These are phyloP conservation scores for Coemansia sp. DNA, from an alignment of 192 early-diverging fungal species.

Conservation along the genomic window DNA sequence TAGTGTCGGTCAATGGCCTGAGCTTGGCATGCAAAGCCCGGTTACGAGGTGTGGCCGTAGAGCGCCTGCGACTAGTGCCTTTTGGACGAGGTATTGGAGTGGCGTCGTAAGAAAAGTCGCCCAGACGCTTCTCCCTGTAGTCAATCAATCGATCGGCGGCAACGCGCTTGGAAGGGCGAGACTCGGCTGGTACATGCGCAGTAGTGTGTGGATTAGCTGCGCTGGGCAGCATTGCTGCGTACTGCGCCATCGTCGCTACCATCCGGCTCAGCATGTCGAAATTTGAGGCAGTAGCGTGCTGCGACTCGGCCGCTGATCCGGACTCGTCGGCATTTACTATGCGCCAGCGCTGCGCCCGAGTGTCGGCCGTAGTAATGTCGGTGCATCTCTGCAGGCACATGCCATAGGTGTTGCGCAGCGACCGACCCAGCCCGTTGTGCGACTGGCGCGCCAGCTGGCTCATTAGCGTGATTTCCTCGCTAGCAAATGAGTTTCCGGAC, in stretches of 20 bases:
- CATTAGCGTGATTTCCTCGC: background rate
- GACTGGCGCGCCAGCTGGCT: background rate
- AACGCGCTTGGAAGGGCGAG: background rate
- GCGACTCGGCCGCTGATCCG: background rate
- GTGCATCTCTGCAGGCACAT: background rate
- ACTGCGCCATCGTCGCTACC: background rate
- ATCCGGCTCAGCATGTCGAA: background rate
- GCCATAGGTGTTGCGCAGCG: background rate
- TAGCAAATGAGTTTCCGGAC: background rate
- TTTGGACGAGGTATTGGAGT: no score
- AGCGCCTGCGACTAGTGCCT: no score
- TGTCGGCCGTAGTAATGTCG: no score
- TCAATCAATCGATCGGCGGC: background rate
- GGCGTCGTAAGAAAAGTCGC: no score
- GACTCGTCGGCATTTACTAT: background rate
- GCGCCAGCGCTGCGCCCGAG: no score
- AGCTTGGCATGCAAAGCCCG: no score
- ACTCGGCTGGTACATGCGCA: no score
- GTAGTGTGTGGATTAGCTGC: no score
- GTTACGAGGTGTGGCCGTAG: no score
- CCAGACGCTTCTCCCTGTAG: no score
- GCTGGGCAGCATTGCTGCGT: background rate
- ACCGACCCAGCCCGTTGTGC: background rate
- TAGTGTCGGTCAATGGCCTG: no score
- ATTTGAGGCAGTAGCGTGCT: no score